Conservation (phyloP, 805 yeast species). For the Maudiozyma saulgeensis region DNA sequence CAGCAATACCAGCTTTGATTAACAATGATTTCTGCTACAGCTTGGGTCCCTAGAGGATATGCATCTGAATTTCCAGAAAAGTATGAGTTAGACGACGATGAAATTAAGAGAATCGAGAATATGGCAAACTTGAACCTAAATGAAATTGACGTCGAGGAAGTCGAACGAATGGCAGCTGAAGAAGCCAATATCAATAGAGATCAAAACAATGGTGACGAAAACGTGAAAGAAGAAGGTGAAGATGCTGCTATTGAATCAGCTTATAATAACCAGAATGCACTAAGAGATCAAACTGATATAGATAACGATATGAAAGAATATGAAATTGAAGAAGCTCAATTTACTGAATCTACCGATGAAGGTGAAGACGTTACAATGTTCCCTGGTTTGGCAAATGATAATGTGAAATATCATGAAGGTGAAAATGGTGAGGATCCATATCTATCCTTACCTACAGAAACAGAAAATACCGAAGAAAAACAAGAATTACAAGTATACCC, state of each 20-base stretch:
- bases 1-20: background rate
- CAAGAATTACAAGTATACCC: conserved; percentile 80
- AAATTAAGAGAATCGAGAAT: conserved; percentile 79
- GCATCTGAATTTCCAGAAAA: conserved; percentile 88
- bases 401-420: conserved; percentile 46
- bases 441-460: conserved; percentile 37
- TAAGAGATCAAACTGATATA: conserved; percentile 46
- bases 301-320: conserved; percentile 87
- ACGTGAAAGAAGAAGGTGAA: conserved; percentile 2
- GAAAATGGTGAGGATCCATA: conserved; percentile 35
- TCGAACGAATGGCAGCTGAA: conserved; percentile 32
- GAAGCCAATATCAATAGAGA: conserved; percentile 26
- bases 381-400: conserved; percentile 57
- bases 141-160: conserved; percentile 62
- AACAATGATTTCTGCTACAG: conserved; percentile 76
- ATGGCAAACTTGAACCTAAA: conserved; percentile 75
- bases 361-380: conserved; percentile 58
- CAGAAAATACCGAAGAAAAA: conserved; percentile 65
- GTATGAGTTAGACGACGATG: conserved; percentile 82
- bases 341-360: conserved; percentile 41
- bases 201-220: conserved; percentile 14
- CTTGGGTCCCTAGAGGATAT: conserved; percentile 95
- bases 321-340: conserved; percentile 79
- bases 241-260: background rate
- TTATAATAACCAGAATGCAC: conserved; percentile 8